A percentile compares a stretch with the other conserved stretches of the same genome.
These are phyloP conservation scores for Oryza glaberrima DNA, from an alignment of 176 grass and related monocot species.

Conservation along the genomic window DNA sequence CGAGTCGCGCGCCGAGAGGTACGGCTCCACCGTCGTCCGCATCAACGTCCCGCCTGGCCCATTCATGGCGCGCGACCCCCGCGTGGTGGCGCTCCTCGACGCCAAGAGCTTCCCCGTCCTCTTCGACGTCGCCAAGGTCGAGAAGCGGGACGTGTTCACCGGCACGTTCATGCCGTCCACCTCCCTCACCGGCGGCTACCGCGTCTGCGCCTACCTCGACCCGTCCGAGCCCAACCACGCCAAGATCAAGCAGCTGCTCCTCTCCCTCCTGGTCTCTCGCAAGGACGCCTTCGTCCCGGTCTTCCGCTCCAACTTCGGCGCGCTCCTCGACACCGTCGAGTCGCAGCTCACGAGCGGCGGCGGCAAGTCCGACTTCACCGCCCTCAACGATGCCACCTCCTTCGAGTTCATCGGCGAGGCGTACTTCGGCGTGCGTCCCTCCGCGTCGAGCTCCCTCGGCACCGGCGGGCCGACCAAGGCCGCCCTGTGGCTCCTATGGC, in stretches of 20 bases:
- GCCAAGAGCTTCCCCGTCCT: constrained; percentile 75
- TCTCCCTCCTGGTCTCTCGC: constrained; percentile 64
- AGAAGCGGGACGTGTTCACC: constrained; percentile 70
- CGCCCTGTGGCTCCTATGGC: constrained; percentile 63
- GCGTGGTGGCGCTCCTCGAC: constrained; percentile 68
- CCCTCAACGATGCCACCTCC: constrained; percentile 61
- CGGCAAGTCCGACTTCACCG: constrained; percentile 62
- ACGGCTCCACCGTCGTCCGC: constrained; percentile 70
- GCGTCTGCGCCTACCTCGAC: constrained; percentile 74
- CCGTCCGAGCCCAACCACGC: constrained; percentile 63
- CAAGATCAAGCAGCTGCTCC: constrained; percentile 70
- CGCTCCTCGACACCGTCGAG: constrained; percentile 60
- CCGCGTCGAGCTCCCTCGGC: constrained; percentile 20
- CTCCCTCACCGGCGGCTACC: constrained; percentile 73
- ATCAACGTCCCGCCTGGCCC: constrained; percentile 68
- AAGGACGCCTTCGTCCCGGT: constrained; percentile 52
- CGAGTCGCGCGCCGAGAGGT: constrained; percentile 53
- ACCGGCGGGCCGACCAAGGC: constrained; percentile 39
- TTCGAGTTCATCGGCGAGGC: constrained; percentile 77
- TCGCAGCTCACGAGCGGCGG: constrained; percentile 34
- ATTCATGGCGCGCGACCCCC: constrained; percentile 61
- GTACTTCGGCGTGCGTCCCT: constrained; percentile 66
- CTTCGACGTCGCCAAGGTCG: constrained; percentile 73
- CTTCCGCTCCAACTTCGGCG: constrained; percentile 61
- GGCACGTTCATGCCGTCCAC: constrained; percentile 77